These are phyloP conservation scores for Oryza officinalis DNA, from an alignment of 176 grass and related monocot genomes.

Conservation along the genomic window DNA sequence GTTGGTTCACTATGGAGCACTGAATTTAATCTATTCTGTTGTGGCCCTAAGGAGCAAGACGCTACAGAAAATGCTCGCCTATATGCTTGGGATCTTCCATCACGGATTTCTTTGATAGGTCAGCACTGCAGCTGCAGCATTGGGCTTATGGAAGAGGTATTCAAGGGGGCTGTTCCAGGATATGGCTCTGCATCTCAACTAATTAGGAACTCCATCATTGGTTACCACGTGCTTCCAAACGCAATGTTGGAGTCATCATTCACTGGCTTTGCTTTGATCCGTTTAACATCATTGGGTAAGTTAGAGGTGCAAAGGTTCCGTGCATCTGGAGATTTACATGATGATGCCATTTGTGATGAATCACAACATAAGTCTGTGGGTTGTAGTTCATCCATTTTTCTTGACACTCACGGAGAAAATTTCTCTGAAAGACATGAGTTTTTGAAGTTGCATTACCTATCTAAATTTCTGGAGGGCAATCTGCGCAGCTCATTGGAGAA, in stretches of 20 bases:
- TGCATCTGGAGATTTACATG: slow-evolving; percentile 28
- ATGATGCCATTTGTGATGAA: slow-evolving; percentile 37
- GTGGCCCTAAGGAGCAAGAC: slow-evolving; percentile 53
- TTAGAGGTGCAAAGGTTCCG: slow-evolving; percentile 77
- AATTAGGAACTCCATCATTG: slow-evolving; percentile 48
- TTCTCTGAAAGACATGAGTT: slow-evolving; percentile 20
- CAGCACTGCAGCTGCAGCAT: slow-evolving; percentile 33
- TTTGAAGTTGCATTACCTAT: slow-evolving; percentile 59
- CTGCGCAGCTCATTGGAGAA: slow-evolving; percentile 52
- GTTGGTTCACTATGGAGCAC: slow-evolving; percentile 61
- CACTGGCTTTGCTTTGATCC: slow-evolving; percentile 68
- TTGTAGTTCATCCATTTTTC: slow-evolving; percentile 37
- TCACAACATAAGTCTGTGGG: slow-evolving; percentile 38
- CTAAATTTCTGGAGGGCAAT: slow-evolving; percentile 65
- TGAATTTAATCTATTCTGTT: slow-evolving; percentile 70
- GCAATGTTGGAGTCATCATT: slow-evolving; percentile 34
- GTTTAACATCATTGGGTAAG: slow-evolving; percentile 58
- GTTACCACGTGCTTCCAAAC: slow-evolving; percentile 61
- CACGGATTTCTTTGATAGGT: slow-evolving; percentile 52
- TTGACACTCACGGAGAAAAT: slow-evolving; percentile 27
- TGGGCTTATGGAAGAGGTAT: slow-evolving; percentile 52
- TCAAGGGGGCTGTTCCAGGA: slow-evolving; percentile 35
- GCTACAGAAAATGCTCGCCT: slow-evolving; percentile 35
- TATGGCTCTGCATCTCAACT: slow-evolving; percentile 31
- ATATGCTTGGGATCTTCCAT: slow-evolving; percentile 75